phyloP scores from a whole-genome alignment of 345 rosid genomes.

The Eucalyptus microcorys region DNA sequence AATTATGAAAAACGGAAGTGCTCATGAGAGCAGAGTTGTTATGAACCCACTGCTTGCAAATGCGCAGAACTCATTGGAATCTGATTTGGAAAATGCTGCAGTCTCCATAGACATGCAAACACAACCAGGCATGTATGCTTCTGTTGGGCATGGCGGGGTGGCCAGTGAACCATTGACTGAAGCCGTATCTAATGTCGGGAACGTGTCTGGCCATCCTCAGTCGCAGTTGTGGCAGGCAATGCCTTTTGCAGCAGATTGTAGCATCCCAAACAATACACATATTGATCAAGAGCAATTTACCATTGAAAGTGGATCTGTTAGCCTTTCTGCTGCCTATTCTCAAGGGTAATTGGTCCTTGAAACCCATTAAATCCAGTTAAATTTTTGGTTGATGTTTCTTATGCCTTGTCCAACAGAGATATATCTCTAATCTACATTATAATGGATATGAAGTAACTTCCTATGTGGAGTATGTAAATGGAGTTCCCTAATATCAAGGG shows the following conservation, averaged over 20 bases:
- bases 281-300: conserved; percentile 15
- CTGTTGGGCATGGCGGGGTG: conserved; percentile 18
- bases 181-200: conserved; percentile 26
- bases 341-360: conserved; percentile 34
- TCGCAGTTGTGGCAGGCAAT: conserved; percentile 28
- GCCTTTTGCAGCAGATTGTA: conserved; percentile 13
- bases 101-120: conserved; percentile 17
- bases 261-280: conserved; percentile 5
- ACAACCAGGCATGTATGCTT: conserved; percentile 11
- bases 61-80: conserved; percentile 22
- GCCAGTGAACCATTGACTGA: conserved; percentile 24
- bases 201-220: conserved; percentile 25
- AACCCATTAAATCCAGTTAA: not conserved
- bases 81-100: conserved; percentile 23
- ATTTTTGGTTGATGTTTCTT: not conserved
- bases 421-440: not conserved
- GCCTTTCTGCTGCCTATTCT: conserved; percentile 42
- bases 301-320: conserved; percentile 14
- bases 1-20: conserved; percentile 22
- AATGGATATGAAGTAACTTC: not conserved
- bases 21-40: conserved; percentile 23
- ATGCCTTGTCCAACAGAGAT: not conserved
- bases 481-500: not conserved
- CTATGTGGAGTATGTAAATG: not conserved
- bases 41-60: conserved; percentile 16